Evolutionary conservation across 192 early-diverging fungal species (phyloP), one percentile per base, ranked within the genome.

Genomic region (Gaertneriomyces semiglobifer): DNA sequence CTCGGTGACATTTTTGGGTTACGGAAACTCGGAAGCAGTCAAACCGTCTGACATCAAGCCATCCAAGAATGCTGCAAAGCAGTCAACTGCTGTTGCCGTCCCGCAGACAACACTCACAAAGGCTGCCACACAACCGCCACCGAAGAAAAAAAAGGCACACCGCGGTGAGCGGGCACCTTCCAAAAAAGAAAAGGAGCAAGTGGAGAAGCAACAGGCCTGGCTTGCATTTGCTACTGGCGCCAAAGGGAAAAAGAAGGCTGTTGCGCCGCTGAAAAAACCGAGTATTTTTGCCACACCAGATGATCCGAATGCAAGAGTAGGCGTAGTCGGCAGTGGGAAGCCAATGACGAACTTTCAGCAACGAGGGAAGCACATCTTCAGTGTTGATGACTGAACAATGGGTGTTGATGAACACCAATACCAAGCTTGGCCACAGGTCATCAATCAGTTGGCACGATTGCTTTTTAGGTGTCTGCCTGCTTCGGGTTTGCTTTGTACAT

Each of bases 251-350:
- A 9, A 41, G 16, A 60, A 60, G 42, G 41, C 64, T 51, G 68
- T 66, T 9, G 65, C 74, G 0, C 73, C 81, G 0, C 69, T 87
- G 43, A 82, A 90, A 44, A 87, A 88, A 58, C 81, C 80, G 66
- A 87, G 84, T 68, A 92, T 92, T 44, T 92, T 92, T 76, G 78
- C 84, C n/a, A 92, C 88, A 5, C 89, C 90, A 0, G 89, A 89
- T 60, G 89, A 89, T 73, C 88, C 88, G 72, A 90, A 65, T 76
- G 90, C 69, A 77, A 87, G 86, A 81, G 90, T 92, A 19, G 90
- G 90, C 55, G 89, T 92, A n/a, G 81, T 90, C 59, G 89, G 89
- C 16, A 86, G 84, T 65, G 89, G 89, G 56, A 84, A 81, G 70
- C 86, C 87, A 4, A 90, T 92, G 89, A 90, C 90, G 0, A 69